These are phyloP conservation scores for Chrysoporthe austroafricana DNA, from an alignment of 2,329 filamentous ascomycete species.

Conservation along the genomic window DNA sequence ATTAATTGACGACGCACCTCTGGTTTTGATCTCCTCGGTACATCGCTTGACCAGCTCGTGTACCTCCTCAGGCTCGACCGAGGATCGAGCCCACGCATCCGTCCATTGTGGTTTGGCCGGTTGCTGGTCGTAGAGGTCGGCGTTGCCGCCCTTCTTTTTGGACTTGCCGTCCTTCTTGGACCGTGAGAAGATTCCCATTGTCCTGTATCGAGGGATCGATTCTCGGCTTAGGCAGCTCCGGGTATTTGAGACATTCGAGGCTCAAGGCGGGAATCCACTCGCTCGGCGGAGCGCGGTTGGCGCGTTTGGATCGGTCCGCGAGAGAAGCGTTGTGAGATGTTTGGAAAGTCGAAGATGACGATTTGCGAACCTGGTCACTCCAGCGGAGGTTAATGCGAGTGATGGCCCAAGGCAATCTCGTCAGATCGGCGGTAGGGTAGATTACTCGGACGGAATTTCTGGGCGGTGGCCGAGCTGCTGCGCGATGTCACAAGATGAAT, in stretches of 20 bases:
- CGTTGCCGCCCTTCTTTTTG: slow-evolving; percentile 66
- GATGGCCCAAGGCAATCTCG: slow-evolving; percentile 7
- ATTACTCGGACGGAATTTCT: neutral
- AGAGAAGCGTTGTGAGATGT: slow-evolving; percentile 2
- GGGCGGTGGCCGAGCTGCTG: slow-evolving; percentile 1
- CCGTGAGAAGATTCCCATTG: slow-evolving; percentile 58
- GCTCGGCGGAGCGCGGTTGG: slow-evolving; percentile 23
- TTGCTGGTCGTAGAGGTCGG: slow-evolving; percentile 51
- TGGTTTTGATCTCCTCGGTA: slow-evolving; percentile 88
- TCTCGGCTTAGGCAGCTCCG: slow-evolving; percentile 20
- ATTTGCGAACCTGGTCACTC: slow-evolving; percentile 14
- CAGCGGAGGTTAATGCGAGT: slow-evolving; percentile 2
- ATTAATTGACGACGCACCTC: slow-evolving; percentile 66
- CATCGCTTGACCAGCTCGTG: slow-evolving; percentile 84
- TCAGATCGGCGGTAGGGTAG: slow-evolving; percentile 17
- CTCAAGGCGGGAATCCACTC: slow-evolving; percentile 20
- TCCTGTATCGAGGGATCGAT: slow-evolving; percentile 14
- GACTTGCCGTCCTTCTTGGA: slow-evolving; percentile 72
- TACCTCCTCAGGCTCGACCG: slow-evolving; percentile 87
- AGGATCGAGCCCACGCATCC: slow-evolving; percentile 82
- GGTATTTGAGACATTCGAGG: slow-evolving; percentile 27
- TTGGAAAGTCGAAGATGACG: slow-evolving; percentile 16
- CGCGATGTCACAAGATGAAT: slow-evolving; percentile 13
- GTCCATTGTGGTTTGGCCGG: slow-evolving; percentile 80
- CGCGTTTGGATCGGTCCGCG: slow-evolving; percentile 14